These are phyloP conservation scores for Aspergillus panamensis DNA, from an alignment of 495 filamentous ascomycete genomes.

Conservation along the genomic window DNA sequence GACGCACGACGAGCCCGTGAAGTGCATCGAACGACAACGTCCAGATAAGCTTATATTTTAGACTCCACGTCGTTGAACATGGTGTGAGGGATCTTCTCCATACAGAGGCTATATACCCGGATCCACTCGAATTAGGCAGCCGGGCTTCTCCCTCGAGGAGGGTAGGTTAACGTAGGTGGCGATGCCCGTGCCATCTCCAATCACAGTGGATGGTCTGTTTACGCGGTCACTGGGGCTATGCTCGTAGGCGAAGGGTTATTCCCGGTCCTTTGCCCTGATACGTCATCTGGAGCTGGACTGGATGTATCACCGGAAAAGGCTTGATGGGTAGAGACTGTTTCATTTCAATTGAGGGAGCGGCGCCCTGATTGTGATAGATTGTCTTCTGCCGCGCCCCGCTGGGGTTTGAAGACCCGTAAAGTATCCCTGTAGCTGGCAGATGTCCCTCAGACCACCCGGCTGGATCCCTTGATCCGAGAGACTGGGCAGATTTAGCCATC, in stretches of 20 bases:
- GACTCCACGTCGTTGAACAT: not conserved
- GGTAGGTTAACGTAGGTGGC: not conserved
- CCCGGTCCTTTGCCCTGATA: not conserved
- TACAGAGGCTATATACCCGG: constrained; percentile 3
- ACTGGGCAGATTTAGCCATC: not conserved
- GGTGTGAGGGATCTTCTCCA: constrained; percentile 4
- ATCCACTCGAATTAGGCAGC: constrained; percentile 24
- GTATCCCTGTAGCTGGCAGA: not conserved
- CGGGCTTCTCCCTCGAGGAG: constrained; percentile 3
- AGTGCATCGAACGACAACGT: constrained; percentile 1
- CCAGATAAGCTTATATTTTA: constrained; percentile 27
- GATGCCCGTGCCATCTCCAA: not conserved
- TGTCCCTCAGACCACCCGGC: not conserved
- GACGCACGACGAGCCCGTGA: not conserved
- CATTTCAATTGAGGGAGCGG: not conserved
- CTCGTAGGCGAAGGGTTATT: not conserved
- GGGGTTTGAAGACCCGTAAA: too few relatives aligned
- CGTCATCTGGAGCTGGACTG: not conserved
- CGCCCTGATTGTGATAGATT: not conserved
- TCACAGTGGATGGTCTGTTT: not conserved
- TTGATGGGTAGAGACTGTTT: not conserved
- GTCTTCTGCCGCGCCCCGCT: too few relatives aligned
- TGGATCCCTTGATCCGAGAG: not conserved
- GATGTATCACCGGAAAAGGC: not conserved
- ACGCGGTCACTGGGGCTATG: not conserved